Conservation (phyloP, 306 rosid species). For the Fragaria iinumae region DNA sequence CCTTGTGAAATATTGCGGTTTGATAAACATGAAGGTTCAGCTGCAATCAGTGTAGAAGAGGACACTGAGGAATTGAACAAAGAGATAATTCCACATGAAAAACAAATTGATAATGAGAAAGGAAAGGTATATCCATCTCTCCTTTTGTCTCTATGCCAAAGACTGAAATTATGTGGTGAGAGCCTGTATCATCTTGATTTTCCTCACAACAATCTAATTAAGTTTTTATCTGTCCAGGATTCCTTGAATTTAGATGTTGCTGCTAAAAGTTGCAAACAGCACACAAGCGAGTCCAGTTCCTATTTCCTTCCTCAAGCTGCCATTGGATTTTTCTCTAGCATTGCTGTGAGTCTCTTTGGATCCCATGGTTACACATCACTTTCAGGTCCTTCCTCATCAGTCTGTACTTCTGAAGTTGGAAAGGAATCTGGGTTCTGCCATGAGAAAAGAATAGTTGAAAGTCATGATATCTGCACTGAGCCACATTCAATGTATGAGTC, state of each 20-base stretch:
- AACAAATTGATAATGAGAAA: constrained; percentile 34
- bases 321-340: constrained; percentile 59
- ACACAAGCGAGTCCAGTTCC: constrained; percentile 51
- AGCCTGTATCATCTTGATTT: background rate
- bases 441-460: constrained; percentile 44
- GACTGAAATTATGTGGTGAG: background rate
- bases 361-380: constrained; percentile 49
- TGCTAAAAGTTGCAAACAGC: constrained; percentile 35
- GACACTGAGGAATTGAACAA: constrained; percentile 49
- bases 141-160: constrained; percentile 9
- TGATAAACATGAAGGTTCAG: constrained; percentile 63
- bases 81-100: constrained; percentile 47
- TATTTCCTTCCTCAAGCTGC: constrained; percentile 72
- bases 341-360: constrained; percentile 55
- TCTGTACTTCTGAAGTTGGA: constrained; percentile 47
- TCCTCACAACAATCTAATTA: background rate
- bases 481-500: constrained; percentile 26
- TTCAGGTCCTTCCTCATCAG: constrained; percentile 38
- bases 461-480: constrained; percentile 41
- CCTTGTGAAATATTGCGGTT: constrained; percentile 71
- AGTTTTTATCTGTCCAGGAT: constrained; percentile 44
- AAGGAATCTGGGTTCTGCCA: constrained; percentile 37
- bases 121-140: constrained; percentile 53
- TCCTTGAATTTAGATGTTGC: constrained; percentile 33
- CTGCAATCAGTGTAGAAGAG: constrained; percentile 50